Conservation (phyloP, 257 asterid genomes). For the Fraxinus pennsylvanica region DNA sequence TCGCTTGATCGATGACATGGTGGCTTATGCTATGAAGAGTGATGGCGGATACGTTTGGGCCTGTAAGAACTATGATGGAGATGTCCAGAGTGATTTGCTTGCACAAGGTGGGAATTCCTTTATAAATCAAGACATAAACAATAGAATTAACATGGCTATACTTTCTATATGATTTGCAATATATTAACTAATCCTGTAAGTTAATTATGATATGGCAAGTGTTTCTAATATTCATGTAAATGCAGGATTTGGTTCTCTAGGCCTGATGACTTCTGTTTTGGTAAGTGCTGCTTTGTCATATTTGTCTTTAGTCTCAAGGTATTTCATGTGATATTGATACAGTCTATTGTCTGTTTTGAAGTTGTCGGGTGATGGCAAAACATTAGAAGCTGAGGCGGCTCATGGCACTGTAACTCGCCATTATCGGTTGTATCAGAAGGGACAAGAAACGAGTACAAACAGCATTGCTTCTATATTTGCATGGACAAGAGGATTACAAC, state of each 20-base stretch:
- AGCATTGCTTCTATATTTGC: slow-evolving; percentile 96
- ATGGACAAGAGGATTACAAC: slow-evolving; percentile 88
- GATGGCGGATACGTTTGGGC: slow-evolving; percentile 99
- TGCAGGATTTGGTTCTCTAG: slow-evolving; percentile 93
- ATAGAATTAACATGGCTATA: slow-evolving; percentile 8
- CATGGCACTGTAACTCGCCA: slow-evolving; percentile 97
- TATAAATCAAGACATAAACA: neutral
- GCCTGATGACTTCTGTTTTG: slow-evolving; percentile 92
- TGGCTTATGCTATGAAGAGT: slow-evolving; percentile 88
- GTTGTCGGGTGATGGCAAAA: slow-evolving; percentile 93
- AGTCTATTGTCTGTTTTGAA: slow-evolving; percentile 32
- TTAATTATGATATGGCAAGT: neutral
- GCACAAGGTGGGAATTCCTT: slow-evolving; percentile 83
- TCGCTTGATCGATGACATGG: slow-evolving; percentile 97
- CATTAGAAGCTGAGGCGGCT: slow-evolving; percentile 96
- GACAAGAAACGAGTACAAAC: slow-evolving; percentile 93
- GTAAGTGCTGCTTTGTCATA: slow-evolving; percentile 38
- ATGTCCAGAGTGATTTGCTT: slow-evolving; percentile 92
- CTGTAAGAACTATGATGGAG: slow-evolving; percentile 96
- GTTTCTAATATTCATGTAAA: neutral
- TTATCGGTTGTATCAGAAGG: slow-evolving; percentile 83
- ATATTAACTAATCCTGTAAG: neutral
- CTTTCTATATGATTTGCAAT: neutral
- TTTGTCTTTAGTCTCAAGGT: neutral
- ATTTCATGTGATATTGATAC: slow-evolving; percentile 10